Percentiles rank a stretch among this genome's conserved stretches.
phyloP scores from a whole-genome alignment of 495 filamentous ascomycete genomes.

The Trichoderma gamsii region DNA sequence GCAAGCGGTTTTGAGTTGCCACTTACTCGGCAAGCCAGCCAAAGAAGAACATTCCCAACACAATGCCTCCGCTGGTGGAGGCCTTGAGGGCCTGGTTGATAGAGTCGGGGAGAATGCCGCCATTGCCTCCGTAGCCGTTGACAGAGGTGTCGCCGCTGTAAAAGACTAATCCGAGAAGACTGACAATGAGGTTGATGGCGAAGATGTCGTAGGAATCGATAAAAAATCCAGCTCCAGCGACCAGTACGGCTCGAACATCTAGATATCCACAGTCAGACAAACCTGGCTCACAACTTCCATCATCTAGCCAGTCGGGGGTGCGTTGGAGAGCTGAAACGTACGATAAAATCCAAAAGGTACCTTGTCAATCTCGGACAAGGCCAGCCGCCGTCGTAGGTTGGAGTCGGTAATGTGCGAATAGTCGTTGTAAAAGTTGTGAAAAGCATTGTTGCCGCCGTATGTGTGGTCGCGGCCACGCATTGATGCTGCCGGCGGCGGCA shows the following conservation, averaged over 20 bases:
- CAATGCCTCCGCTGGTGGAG: constrained; percentile 65
- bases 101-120: constrained; percentile 48
- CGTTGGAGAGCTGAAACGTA: constrained; percentile 17
- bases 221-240: constrained; percentile 83
- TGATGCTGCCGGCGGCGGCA: constrained; percentile 27
- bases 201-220: constrained; percentile 77
- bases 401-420: constrained; percentile 57
- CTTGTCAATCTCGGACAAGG: constrained; percentile 73
- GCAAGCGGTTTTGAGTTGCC: neutral
- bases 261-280: constrained; percentile 16
- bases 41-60: constrained; percentile 68
- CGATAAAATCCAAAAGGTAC: constrained; percentile 74
- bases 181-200: constrained; percentile 64
- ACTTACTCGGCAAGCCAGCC: constrained; percentile 47
- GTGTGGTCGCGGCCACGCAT: constrained; percentile 23
- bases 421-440: constrained; percentile 53
- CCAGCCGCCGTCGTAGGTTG: constrained; percentile 66
- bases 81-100: constrained; percentile 68
- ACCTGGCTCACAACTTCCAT: neutral
- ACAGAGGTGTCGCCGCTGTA: constrained; percentile 43
- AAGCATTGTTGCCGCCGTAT: constrained; percentile 49
- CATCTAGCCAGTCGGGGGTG: neutral
- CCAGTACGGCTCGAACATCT: constrained; percentile 57
- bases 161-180: constrained; percentile 69
- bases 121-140: constrained; percentile 35